Evolutionary conservation across 768 basidiomycete species (phyloP).

Genomic region (Baorangia bicolor): DNA sequence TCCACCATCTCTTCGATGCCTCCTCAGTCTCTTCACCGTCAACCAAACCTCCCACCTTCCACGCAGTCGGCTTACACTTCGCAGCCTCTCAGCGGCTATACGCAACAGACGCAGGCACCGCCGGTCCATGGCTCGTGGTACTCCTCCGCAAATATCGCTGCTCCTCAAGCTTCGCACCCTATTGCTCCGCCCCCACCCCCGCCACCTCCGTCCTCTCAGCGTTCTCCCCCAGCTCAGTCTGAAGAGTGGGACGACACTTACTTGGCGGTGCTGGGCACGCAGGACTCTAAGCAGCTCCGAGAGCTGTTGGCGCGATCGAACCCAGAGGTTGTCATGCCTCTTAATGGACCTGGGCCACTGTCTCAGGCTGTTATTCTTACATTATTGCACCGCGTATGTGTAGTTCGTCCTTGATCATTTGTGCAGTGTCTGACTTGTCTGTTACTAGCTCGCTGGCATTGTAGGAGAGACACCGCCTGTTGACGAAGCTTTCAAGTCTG

Average conservation of each 20-base stretch:
- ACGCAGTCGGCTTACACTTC: conserved; percentile 33
- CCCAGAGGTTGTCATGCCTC: conserved; percentile 78
- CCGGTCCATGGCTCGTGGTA: conserved; percentile 54
- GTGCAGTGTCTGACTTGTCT: neutral
- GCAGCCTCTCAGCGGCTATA: conserved; percentile 35
- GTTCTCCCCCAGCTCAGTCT: conserved; percentile 52
- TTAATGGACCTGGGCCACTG: conserved; percentile 64
- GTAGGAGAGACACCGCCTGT: conserved; percentile 73
- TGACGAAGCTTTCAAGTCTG: conserved; percentile 79
- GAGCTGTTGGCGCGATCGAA: conserved; percentile 72
- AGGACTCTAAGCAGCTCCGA: conserved; percentile 72
- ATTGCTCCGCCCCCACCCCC: conserved; percentile 61
- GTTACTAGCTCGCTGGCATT: conserved; percentile 63
- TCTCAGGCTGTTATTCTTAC: conserved; percentile 86
- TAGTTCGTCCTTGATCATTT: conserved; percentile 2
- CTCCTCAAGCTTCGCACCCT: conserved; percentile 81
- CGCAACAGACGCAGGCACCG: conserved; percentile 33
- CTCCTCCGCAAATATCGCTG: conserved; percentile 57
- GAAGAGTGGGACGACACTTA: conserved; percentile 89
- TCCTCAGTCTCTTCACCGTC: conserved; percentile 36
- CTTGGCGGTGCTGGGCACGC: conserved; percentile 70
- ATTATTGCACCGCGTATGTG: conserved; percentile 74
- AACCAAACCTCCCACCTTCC: conserved; percentile 34
- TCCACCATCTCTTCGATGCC: conserved; percentile 38
- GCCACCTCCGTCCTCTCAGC: conserved; percentile 39